Evolutionary conservation across 2,329 filamentous ascomycete species (phyloP).

Genomic region (Beauveria caledonica): DNA sequence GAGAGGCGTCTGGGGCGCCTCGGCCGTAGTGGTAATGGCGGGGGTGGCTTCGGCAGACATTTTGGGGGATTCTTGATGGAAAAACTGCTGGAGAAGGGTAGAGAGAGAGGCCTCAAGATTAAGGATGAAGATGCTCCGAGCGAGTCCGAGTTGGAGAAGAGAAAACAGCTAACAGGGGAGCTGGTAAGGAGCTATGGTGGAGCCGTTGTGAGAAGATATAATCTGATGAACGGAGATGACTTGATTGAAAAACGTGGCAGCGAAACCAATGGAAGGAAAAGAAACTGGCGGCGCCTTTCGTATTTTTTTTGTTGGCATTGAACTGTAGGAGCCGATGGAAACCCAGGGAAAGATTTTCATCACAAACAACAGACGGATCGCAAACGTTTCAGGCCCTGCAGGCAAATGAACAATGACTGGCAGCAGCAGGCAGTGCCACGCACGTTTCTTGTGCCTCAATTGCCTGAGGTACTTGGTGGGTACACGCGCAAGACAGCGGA

Average conservation of each 20-base stretch:
- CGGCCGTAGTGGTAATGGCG: background rate
- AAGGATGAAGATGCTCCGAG: background rate
- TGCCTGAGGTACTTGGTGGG: background rate
- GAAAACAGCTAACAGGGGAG: background rate
- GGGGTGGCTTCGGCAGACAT: constrained; percentile 24
- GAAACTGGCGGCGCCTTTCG: background rate
- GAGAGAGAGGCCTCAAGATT: background rate
- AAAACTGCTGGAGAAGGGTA: background rate
- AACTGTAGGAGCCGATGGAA: background rate
- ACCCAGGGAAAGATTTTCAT: background rate
- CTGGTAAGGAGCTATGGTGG: background rate
- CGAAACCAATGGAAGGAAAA: background rate
- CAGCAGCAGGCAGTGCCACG: background rate
- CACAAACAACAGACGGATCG: constrained; percentile 3
- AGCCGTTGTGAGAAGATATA: background rate
- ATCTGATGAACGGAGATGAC: background rate
- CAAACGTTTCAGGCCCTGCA: constrained; percentile 4
- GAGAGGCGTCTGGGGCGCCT: constrained; percentile 31
- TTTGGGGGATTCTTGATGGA: background rate
- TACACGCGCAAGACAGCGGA: background rate
- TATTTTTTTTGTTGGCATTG: background rate
- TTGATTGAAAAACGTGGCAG: background rate
- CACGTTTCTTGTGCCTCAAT: background rate
- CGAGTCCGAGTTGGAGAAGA: constrained; percentile 1
- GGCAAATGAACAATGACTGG: background rate